phyloP scores from a whole-genome alignment of 2,329 filamentous ascomycete species.

The Fusarium mundagurra region DNA sequence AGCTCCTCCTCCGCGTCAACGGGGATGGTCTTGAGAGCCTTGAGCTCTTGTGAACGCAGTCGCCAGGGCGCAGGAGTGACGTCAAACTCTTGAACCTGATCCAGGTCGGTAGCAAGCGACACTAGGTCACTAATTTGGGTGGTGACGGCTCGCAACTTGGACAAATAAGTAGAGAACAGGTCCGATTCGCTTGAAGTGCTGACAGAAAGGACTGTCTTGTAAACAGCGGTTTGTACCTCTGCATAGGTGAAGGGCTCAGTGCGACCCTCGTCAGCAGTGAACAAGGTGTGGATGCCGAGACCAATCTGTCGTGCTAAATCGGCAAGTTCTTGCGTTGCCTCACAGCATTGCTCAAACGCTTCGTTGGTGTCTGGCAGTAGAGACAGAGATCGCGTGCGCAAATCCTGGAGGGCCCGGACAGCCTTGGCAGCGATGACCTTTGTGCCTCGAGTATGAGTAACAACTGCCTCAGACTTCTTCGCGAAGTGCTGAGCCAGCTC shows the following conservation, averaged over 20 bases:
- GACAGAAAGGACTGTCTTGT: conserved; percentile 58
- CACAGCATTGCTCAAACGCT: conserved; percentile 76
- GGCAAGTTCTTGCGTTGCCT: conserved; percentile 71
- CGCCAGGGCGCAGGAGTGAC: conserved; percentile 82
- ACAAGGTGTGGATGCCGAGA: conserved; percentile 69
- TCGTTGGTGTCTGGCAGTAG: conserved; percentile 73
- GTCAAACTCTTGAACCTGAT: conserved; percentile 83
- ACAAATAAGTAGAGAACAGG: conserved; percentile 73
- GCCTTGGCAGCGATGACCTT: conserved; percentile 87
- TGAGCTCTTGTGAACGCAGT: conserved; percentile 81
- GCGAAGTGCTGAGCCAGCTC: conserved; percentile 74
- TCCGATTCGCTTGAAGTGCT: conserved; percentile 71
- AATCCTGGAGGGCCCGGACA: conserved; percentile 78
- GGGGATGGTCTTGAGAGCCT: conserved; percentile 81
- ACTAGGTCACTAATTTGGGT: conserved; percentile 75
- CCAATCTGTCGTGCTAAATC: conserved; percentile 74
- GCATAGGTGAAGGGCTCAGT: conserved; percentile 71
- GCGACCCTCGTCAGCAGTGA: conserved; percentile 75
- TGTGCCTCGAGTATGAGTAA: conserved; percentile 79
- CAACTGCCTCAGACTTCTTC: conserved; percentile 75
- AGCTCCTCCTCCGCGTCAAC: conserved; percentile 89
- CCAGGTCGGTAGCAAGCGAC: conserved; percentile 74
- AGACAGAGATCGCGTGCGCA: conserved; percentile 79
- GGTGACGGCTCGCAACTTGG: conserved; percentile 72
- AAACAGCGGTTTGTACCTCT: conserved; percentile 73